Evolutionary conservation across 2,329 filamentous ascomycete genomes (phyloP), one percentile per base, ranked within the genome.

Genomic region (Berkeleyomyces rouxiae): DNA sequence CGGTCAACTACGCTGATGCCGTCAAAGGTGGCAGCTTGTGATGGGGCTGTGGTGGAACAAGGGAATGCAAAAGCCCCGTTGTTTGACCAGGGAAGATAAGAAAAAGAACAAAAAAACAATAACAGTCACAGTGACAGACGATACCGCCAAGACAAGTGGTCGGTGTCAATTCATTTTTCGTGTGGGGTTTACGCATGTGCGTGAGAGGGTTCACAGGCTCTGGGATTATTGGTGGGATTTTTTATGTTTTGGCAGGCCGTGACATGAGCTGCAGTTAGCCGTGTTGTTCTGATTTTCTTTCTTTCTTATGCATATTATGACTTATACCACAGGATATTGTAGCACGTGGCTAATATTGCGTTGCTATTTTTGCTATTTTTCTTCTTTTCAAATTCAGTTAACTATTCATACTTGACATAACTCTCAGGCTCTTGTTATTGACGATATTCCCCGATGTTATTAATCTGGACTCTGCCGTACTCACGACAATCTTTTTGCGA

Each of bases 1-100:
- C 63, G 31, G 62, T 61, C 31, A 61, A 47, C 36, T 42, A 65
- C 33, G 49, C 63, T 47, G 67, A 66, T 42, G 59, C 42, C 23
- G 59, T 36, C n/a, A 64, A 61, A 60, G 61, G 58, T 11, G 57
- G 59, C 36, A 61, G 51, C 33, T 51, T 37, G 49, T 58, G 39
- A 58, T 43, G 55, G 39, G 9, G 16, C 7, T 11, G 47, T 10
- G 36, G 23, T 3, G 16, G n/a, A 43, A 13, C 10, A 3, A 13
- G 4, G 49, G 31, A 31, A 37, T 9, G 37, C 13, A 4, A 33
- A 42, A 42, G 36, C 7, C 4, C 10, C 16, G 55, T 40, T 58
- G 3, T 7, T 10, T 7, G 23, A 23, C 9, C n/a, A 57, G 53
- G 31, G 11, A 43, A 4, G 16, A 9, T 4, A 47, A 46, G 39